Evolutionary conservation across 2,329 filamentous ascomycete species (phyloP), one percentile per base, ranked within the genome.

Genomic region (Colletotrichum sp.): DNA sequence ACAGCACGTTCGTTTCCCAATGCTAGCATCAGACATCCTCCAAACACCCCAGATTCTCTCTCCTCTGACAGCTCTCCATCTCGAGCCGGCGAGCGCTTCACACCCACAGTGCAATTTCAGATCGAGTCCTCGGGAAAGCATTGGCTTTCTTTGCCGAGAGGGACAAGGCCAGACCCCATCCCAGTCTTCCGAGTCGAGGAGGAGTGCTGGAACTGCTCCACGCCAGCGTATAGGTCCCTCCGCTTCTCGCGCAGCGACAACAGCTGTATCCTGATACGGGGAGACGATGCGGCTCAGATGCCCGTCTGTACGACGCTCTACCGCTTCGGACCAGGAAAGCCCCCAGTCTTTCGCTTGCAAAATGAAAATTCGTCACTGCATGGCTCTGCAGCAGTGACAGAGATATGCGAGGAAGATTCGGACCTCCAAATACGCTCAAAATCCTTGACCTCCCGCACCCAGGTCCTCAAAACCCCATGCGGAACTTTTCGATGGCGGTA

Each of bases 401-500:
- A 78, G 71, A 24, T 13, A 52, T 52, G 44, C n/a, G 80, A 82
- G 70, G 63, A 63, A 9, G 64, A 39, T 6, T 32, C 55, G 9
- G 44, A 76, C 8, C 80, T 85, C 71, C 71, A 78, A n/a, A 67
- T 85, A 36, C 68, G 65, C 21, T 79, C 81, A 71, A 81, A 85
- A 24, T 87, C 86, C 76, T 83, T 88, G 79, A 83, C 87, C 5
- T 89, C 89, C 16, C 88, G 90, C 36, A 83, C 87, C 3, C 84
- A 86, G 36, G 79, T 78, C 9, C 89, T 93, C 78, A 81, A 83
- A 55, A 88, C 88, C 12, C 86, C 86, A 12, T 83, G 88, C 49
- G 90, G 90, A 18, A 85, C 82, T 2, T 91, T 91, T 73, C 85
- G 88, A 76, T 93, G 92, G 91, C 85, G 87, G 15, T 92, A 93